Evolutionary conservation across 1,284 basidiomycete species (phyloP).

Genomic region (Cutaneotrichosporon sp.): DNA sequence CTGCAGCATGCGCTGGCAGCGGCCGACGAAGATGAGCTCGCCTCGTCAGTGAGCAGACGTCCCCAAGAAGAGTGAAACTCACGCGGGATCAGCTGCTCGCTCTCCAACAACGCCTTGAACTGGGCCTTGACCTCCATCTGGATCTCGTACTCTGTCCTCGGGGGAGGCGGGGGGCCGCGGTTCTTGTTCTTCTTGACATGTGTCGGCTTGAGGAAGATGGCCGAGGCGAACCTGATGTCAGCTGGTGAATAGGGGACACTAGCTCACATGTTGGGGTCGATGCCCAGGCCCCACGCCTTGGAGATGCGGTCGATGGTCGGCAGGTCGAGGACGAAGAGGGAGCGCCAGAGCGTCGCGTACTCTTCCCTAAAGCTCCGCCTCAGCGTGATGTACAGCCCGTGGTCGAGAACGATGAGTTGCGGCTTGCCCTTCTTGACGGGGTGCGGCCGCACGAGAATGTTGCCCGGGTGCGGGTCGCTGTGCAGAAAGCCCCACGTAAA

Average conservation of each 20-base stretch:
- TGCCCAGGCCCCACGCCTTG: slow-evolving; percentile 72
- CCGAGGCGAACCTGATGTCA: slow-evolving; percentile 48
- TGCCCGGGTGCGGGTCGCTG: slow-evolving; percentile 66
- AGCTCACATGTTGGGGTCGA: slow-evolving; percentile 69
- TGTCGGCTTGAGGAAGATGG: slow-evolving; percentile 51
- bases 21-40: slow-evolving; percentile 76
- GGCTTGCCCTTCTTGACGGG: slow-evolving; percentile 63
- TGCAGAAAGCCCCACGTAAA: slow-evolving; percentile 88
- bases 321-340: slow-evolving; percentile 71
- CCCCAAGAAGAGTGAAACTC: background rate
- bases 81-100: slow-evolving; percentile 38
- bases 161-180: slow-evolving; percentile 27
- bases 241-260: too few relatives aligned
- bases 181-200: slow-evolving; percentile 45
- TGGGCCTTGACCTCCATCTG: slow-evolving; percentile 56
- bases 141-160: slow-evolving; percentile 51
- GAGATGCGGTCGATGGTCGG: slow-evolving; percentile 65
- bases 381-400: slow-evolving; percentile 77
- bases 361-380: slow-evolving; percentile 66
- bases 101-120: slow-evolving; percentile 57
- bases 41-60: background rate
- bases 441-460: slow-evolving; percentile 76
- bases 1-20: slow-evolving; percentile 72
- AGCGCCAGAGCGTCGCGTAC: slow-evolving; percentile 77
- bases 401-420: slow-evolving; percentile 78